A percentile compares a stretch with the other conserved stretches of the same genome.
These are phyloP conservation scores for Pyrenophora graminea DNA, from an alignment of 2,329 filamentous ascomycete genomes.

Conservation along the genomic window DNA sequence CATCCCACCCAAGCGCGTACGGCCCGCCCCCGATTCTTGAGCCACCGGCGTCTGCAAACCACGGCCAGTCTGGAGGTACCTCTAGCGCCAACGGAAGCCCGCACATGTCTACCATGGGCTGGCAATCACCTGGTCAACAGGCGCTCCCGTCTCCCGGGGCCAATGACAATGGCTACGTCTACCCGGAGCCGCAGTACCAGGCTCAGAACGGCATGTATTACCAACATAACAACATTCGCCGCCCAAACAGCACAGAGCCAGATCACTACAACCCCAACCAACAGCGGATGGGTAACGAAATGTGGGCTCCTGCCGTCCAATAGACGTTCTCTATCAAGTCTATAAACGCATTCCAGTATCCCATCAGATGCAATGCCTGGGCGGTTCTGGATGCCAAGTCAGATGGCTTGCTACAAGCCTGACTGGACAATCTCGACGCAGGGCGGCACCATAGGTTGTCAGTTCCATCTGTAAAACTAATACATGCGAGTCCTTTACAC, in stretches of 20 bases:
- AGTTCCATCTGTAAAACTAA: slow-evolving; percentile 38
- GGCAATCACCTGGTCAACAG: slow-evolving; percentile 82
- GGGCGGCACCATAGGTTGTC: slow-evolving; percentile 1
- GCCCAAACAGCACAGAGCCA: slow-evolving; percentile 73
- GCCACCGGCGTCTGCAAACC: slow-evolving; percentile 76
- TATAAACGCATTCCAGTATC: slow-evolving; percentile 4
- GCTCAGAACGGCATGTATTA: slow-evolving; percentile 71
- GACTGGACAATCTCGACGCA: neutral
- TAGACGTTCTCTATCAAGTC: slow-evolving; percentile 24
- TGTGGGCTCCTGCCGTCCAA: slow-evolving; percentile 51
- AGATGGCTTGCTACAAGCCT: neutral
- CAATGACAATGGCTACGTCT: slow-evolving; percentile 73
- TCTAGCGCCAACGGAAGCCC: slow-evolving; percentile 79
- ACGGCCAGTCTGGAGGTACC: slow-evolving; percentile 64
- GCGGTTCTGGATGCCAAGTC: neutral
- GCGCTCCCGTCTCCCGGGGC: slow-evolving; percentile 72
- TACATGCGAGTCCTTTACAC: slow-evolving; percentile 38
- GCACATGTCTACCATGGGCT: slow-evolving; percentile 79
- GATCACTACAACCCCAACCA: slow-evolving; percentile 54
- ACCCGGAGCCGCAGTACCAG: slow-evolving; percentile 73
- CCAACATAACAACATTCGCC: slow-evolving; percentile 68
- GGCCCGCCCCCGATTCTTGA: slow-evolving; percentile 85
- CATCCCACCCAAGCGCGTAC: slow-evolving; percentile 82
- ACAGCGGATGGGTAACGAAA: slow-evolving; percentile 43
- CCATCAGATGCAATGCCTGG: slow-evolving; percentile 4